Percentiles rank a stretch among this genome's conserved stretches.
These are phyloP conservation scores for Trichoderma oligosporum DNA, from an alignment of 2,329 filamentous ascomycete species.

Conservation along the genomic window DNA sequence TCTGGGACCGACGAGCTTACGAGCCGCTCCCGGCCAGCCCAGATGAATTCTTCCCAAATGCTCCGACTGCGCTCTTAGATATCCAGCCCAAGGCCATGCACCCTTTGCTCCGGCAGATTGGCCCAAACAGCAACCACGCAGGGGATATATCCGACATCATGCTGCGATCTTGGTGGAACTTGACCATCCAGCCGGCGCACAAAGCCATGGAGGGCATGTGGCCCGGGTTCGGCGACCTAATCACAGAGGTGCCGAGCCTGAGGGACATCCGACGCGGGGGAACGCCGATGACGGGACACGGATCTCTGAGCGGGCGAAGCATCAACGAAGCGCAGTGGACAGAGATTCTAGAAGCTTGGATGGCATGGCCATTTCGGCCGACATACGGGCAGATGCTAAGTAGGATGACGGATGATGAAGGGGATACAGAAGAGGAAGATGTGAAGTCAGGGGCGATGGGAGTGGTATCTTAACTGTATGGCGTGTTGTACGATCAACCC, in stretches of 20 bases:
- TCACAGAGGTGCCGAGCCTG: constrained; percentile 47
- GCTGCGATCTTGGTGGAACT: constrained; percentile 41
- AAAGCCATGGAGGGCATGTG: constrained; percentile 51
- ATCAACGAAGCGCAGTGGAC: constrained; percentile 54
- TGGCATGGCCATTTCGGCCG: constrained; percentile 63
- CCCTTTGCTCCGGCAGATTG: constrained; percentile 46
- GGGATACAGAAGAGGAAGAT: constrained; percentile 29
- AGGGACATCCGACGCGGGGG: constrained; percentile 48
- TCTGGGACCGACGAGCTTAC: constrained; percentile 66
- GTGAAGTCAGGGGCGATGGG: constrained; percentile 23
- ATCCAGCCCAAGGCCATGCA: constrained; percentile 57
- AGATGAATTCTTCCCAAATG: constrained; percentile 65
- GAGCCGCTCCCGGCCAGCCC: constrained; percentile 61
- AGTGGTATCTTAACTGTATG: constrained; percentile 16
- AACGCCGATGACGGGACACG: constrained; percentile 35
- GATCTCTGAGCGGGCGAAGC: constrained; percentile 43
- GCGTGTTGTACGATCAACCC: too few species aligned
- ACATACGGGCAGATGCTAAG: constrained; percentile 46
- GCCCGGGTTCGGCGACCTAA: constrained; percentile 55
- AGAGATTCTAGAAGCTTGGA: constrained; percentile 57
- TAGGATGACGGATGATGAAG: constrained; percentile 34
- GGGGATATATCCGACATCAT: constrained; percentile 53
- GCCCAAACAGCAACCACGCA: constrained; percentile 37
- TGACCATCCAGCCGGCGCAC: constrained; percentile 42
- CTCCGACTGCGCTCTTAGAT: constrained; percentile 59